Evolutionary conservation across 108 stramenopile genomes (phyloP).

Genomic region (Pseudonitzschia multiseries): DNA sequence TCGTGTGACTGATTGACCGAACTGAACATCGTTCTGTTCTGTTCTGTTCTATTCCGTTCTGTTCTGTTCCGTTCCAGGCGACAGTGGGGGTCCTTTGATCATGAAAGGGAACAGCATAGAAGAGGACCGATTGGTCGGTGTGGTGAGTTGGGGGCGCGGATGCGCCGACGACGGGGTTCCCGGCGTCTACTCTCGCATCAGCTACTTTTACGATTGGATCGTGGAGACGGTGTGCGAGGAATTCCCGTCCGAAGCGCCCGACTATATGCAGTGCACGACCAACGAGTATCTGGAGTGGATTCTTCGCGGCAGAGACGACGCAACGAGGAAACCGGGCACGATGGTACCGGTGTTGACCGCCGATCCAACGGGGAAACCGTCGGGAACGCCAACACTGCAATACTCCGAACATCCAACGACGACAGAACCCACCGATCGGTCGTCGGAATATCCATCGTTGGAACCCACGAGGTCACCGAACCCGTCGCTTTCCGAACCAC

Average conservation of each 20-base stretch:
- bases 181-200: slow-evolving; percentile 53
- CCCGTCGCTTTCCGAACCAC: not conserved
- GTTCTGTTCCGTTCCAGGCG: too few species aligned
- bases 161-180: slow-evolving; percentile 26
- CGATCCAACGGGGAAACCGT: not conserved
- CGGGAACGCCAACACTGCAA: not conserved
- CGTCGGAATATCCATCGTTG: too few species aligned
- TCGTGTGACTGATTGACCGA: not conserved
- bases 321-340: too few species aligned
- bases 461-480: not conserved
- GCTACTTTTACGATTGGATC: slow-evolving; percentile 64
- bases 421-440: not conserved
- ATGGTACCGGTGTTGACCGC: not conserved
- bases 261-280: slow-evolving; percentile 19
- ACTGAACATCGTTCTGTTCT: too few species aligned
- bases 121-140: slow-evolving; percentile 36
- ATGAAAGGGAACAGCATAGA: slow-evolving; percentile 4
- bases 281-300: not conserved
- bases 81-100: slow-evolving; percentile 49
- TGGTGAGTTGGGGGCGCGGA: slow-evolving; percentile 43
- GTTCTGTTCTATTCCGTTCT: too few species aligned
- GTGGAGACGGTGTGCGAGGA: slow-evolving; percentile 46
- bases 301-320: not conserved
- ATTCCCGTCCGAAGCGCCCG: slow-evolving; percentile 27
- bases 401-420: not conserved